Base-by-base conservation (phyloP, 1,284 basidiomycete genomes). In the Rhodotorula sp. region DNA sequence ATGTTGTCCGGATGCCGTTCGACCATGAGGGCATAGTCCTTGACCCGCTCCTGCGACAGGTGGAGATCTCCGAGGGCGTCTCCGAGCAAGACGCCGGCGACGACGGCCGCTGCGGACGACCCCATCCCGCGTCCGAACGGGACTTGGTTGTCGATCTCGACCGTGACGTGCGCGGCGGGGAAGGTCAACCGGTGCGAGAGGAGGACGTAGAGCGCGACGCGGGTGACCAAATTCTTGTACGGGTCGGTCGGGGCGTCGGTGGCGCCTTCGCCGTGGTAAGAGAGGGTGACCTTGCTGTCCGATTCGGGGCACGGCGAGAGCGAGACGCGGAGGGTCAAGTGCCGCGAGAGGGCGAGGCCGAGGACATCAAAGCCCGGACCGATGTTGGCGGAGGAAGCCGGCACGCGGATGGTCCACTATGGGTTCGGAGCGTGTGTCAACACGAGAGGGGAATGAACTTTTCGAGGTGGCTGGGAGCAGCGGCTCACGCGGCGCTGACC, bases 1-100 rank as follows among this genome's bases (percentile, higher is more conserved):
- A 99, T 95, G 81, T 99, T 99, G 83, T 99, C 97, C 14, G 97
- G 97, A 81, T 99, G 97, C 16, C 97, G 87, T 82, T 99, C 97
- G 78, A 99, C 95, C 97, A 99, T 99, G 69, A 99, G 86, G 1
- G 97, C 95, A 80, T 93, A 95, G 82, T 99, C 97, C 68, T 99
- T 87, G 77, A 97, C 84, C 43, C 97, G 87, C 63, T 86, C 86
- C 47, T 82, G 85, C 23, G 89, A 80, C 19, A 99, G 86, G 34
- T 85, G 80, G 71, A 99, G 85, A 61, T 87, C 76, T 21, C 92
- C 95, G 19, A 99, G 84, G 26, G 88, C 85, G 80, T 95, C 87
- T 54, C 90, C 97, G 60, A 99, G 86, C 50, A 97, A 85, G 34
- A 97, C 91, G 58, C 97, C 97, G 0, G 94, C 95, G 77, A 99